Evolutionary conservation across 345 rosid species (phyloP).

Genomic region (Salix udensis): DNA sequence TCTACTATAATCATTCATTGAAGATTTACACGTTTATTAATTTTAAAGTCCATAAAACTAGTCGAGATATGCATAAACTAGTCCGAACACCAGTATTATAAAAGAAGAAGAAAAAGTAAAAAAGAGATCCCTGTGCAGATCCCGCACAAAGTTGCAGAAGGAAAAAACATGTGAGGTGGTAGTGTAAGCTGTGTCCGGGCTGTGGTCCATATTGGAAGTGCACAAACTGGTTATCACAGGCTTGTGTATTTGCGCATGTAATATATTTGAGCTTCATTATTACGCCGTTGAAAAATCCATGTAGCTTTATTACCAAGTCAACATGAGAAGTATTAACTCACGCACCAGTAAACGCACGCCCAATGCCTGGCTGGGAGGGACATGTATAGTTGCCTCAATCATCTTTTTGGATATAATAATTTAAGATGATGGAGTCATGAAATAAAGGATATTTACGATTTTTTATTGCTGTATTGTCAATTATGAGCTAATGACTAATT

Average conservation of each 20-base stretch:
- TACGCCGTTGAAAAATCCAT: neutral
- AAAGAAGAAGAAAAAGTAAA: too few species aligned
- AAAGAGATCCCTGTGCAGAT: neutral
- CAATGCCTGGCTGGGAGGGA: neutral
- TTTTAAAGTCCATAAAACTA: too few species aligned
- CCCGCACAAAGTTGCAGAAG: neutral
- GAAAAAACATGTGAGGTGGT: neutral
- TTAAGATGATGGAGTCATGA: too few species aligned
- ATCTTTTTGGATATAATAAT: neutral
- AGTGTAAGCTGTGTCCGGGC: neutral
- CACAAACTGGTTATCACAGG: neutral
- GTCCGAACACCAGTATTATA: fast-evolving
- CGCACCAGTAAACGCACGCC: neutral
- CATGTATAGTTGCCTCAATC: neutral
- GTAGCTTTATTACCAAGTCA: neutral
- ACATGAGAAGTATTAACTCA: neutral
- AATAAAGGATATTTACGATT: too few species aligned
- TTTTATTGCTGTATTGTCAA: too few species aligned
- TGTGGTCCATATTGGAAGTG: slow-evolving; percentile 6
- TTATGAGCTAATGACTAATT: too few species aligned
- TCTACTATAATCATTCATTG: too few species aligned
- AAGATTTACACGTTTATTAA: too few species aligned
- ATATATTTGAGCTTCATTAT: neutral
- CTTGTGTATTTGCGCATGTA: neutral
- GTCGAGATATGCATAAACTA: too few species aligned